phyloP scores from a whole-genome alignment of 2,329 filamentous ascomycete genomes.

The Fusarium pininemorale region DNA sequence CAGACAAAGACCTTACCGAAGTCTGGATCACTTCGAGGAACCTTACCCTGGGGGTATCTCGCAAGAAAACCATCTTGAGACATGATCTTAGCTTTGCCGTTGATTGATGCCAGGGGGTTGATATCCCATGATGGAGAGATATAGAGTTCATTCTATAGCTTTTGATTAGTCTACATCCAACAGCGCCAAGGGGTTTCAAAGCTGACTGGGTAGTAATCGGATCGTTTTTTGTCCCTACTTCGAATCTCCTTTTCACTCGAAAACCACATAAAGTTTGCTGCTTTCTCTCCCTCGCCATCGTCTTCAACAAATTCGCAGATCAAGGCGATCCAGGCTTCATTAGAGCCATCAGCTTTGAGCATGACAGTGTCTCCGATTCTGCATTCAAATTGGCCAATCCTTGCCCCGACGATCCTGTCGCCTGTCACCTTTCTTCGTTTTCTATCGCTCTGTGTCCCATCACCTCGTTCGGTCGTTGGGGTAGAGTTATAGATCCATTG shows the following conservation, averaged over 20 bases:
- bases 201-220: constrained; percentile 76
- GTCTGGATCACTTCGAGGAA: constrained; percentile 77
- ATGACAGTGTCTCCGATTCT: constrained; percentile 84
- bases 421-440: constrained; percentile 49
- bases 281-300: constrained; percentile 72
- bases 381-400: constrained; percentile 84
- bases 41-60: constrained; percentile 77
- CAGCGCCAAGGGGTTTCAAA: not conserved
- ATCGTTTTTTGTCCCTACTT: constrained; percentile 82
- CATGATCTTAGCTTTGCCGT: constrained; percentile 84
- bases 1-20: constrained; percentile 91
- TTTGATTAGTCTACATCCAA: constrained; percentile 1
- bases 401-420: constrained; percentile 77
- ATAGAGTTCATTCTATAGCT: constrained; percentile 82
- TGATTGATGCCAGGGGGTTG: constrained; percentile 88
- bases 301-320: constrained; percentile 83
- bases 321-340: constrained; percentile 92
- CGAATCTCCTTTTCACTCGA: constrained; percentile 89
- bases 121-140: constrained; percentile 87
- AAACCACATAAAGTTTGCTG: constrained; percentile 95
- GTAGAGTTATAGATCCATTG: constrained; percentile 74
- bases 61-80: constrained; percentile 75
- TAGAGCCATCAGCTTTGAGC: constrained; percentile 85
- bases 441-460: constrained; percentile 45
- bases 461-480: constrained; percentile 44